A percentile compares a stretch with the other conserved stretches of the same genome.
phyloP scores from a whole-genome alignment of 495 filamentous ascomycete genomes.

The Aspergillus ellipticus region DNA sequence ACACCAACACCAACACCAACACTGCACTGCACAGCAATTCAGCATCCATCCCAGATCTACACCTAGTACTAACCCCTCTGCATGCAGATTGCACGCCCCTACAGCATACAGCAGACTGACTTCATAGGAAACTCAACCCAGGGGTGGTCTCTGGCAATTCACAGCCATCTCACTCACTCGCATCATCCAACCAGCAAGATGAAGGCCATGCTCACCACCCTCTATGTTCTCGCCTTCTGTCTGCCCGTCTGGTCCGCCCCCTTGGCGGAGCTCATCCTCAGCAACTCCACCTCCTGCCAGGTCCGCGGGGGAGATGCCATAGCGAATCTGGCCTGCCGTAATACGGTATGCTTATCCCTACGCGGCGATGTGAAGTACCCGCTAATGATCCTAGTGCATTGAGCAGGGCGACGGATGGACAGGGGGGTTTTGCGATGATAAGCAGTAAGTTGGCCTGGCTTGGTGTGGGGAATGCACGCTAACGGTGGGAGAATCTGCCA shows the following conservation, averaged over 20 bases:
- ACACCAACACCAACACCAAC: too few species aligned
- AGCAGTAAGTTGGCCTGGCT: neutral
- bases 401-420: slow-evolving; percentile 8
- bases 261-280: neutral
- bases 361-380: too few species aligned
- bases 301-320: neutral
- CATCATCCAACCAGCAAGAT: neutral
- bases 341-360: slow-evolving; percentile 1
- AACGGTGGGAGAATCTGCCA: slow-evolving; percentile 7
- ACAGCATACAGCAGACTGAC: neutral
- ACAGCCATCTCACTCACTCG: neutral
- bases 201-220: neutral
- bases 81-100: neutral
- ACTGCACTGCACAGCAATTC: too few species aligned
- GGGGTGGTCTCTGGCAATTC: neutral
- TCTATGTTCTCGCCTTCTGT: neutral
- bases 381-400: slow-evolving; percentile 6
- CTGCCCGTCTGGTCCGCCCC: neutral
- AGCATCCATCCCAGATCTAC: neutral
- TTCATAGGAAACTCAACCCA: too few species aligned
- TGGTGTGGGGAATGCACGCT: neutral
- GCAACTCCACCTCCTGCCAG: neutral
- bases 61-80: neutral
- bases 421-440: slow-evolving; percentile 8
- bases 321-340: neutral